Evolutionary conservation across 805 yeast genomes (phyloP), one percentile per base, ranked within the genome.

Genomic region (Yamadazyma phyllophila): DNA sequence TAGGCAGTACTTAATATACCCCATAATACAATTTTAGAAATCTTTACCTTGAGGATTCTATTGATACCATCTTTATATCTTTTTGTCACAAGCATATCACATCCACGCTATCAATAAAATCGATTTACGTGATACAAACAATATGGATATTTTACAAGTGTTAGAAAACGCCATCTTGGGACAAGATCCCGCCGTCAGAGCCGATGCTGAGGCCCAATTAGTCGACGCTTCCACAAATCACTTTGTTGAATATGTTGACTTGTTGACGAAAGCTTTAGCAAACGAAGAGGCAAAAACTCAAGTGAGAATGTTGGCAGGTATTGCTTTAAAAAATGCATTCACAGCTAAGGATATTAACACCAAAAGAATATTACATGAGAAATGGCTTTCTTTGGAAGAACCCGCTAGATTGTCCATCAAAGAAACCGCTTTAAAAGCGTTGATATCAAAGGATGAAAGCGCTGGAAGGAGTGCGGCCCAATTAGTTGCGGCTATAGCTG

Each of bases 401-500:
- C 73, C 67, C 4, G 71, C 79, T 26, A 88, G 82, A 64, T 59
- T 67, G 7, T 78, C 80, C 51, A 84, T 92, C 60, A 90, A 88
- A 69, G 73, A 76, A 37, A 73, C 77, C 26, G 58, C 71, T 4
- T 64, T 92, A 41, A 67, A 69, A 36, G 80, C 91, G 2, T 77
- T 94, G 45, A 63, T 83, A 45, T 75, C 87, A 13, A 62, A 70
- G n/a, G 80, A 82, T 56, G 86, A 80, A 52, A 79, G 88, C 58
- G 96, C 92, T 45, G 94, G 96, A 27, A 81, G 83, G 47, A 78
- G 96, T 26, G 85, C 92, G 20, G 96, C 99, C 17, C 97, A 92
- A 71, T 75, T 92, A 53, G 92, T 94, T 42, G 96, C 98, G 29
- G 96, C 97, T 9, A 88, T 94, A 57, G 99, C 97, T n/a, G 92